Evolutionary conservation across 2,329 filamentous ascomycete genomes (phyloP).

Genomic region (Hypocreales sp.): DNA sequence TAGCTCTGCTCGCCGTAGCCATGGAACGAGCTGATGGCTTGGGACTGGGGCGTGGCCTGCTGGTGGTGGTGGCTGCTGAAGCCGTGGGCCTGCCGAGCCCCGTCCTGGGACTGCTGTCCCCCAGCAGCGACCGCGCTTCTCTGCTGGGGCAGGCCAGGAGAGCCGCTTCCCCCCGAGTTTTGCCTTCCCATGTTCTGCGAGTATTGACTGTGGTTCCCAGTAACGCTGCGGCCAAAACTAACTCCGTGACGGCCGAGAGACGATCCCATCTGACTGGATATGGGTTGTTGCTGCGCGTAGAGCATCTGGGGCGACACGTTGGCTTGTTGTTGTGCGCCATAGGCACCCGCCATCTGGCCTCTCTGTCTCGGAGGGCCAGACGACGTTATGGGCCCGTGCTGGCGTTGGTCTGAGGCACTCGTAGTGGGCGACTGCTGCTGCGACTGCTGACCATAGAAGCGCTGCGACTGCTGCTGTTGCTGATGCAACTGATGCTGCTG

Average conservation of each 20-base stretch:
- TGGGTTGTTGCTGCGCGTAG: slow-evolving; percentile 5
- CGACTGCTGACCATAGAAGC: slow-evolving; percentile 1
- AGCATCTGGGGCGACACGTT: slow-evolving; percentile 3
- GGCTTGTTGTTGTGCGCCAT: slow-evolving; percentile 2
- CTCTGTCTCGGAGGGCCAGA: slow-evolving; percentile 1
- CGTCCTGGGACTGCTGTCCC: slow-evolving; percentile 4
- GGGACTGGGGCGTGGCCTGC: slow-evolving; percentile 4
- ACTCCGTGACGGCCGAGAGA: slow-evolving; percentile 1
- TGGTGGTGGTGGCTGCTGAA: slow-evolving; percentile 5
- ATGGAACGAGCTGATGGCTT: slow-evolving; percentile 6
- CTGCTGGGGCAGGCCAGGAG: slow-evolving; percentile 3
- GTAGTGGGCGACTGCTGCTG: slow-evolving; percentile 4
- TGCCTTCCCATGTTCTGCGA: slow-evolving; percentile 6
- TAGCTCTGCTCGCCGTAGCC: slow-evolving; percentile 9
- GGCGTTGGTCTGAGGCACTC: slow-evolving; percentile 1
- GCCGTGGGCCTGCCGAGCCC: slow-evolving; percentile 3
- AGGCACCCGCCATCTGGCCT: slow-evolving; percentile 3
- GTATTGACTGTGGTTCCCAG: slow-evolving; percentile 5
- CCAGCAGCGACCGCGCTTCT: slow-evolving; percentile 1
- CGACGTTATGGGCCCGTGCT: neutral
- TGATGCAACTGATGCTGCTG: slow-evolving; percentile 6
- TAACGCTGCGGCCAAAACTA: slow-evolving; percentile 4
- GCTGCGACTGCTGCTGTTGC: slow-evolving; percentile 5
- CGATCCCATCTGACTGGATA: slow-evolving; percentile 7
- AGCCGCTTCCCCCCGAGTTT: slow-evolving; percentile 3